Evolutionary conservation across 495 filamentous ascomycete genomes (phyloP), one percentile per base, ranked within the genome.

Genomic region (Talaromyces borbonicus): DNA sequence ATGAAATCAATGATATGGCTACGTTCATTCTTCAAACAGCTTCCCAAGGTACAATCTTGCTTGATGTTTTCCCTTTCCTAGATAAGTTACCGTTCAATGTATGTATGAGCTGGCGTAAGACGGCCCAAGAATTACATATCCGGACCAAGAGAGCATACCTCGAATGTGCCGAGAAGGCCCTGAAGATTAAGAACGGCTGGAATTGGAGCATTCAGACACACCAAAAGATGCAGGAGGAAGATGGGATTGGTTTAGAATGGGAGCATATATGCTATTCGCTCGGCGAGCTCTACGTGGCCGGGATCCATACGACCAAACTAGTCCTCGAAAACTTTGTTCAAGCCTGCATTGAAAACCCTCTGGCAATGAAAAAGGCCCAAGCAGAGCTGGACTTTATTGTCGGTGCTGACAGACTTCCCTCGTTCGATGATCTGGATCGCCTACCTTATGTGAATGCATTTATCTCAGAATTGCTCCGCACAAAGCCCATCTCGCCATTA

Each of bases 341-440:
- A n/a, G 63, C 61, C 24, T 56, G 62, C 50, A 50, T 57, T 1
- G n/a, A 67, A 3, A 60, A 62, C 48, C 66, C 67, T 1, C 56
- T 67, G 0, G 59, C 58, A 0, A 63, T 68, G 33, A 33, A 52
- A 20, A 69, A 64, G 22, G 73, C 70, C 2, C 75, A 75, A 47
- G 60, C 56, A 7, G 75, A 82, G 52, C 50, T 56, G n/a, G 53
- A 58, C 45, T 20, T 15, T 8, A 49, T 56, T 8, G 48, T 57
- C 29, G 49, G 52, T 0, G 8, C 11, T 1, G 24, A 47, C 2
- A 47, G 58, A 1, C 35, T 58, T 2, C 58, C 56, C 4, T 22
- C 41, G 4, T 47, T 55, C 14, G 47, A 22, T 20, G 58, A 61
- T 37, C 16, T 25, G 9, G n/a, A 26, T 3, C 53, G 49, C 0